Evolutionary conservation across 257 asterid genomes (phyloP).

Genomic region (Przewalskia tangutica): DNA sequence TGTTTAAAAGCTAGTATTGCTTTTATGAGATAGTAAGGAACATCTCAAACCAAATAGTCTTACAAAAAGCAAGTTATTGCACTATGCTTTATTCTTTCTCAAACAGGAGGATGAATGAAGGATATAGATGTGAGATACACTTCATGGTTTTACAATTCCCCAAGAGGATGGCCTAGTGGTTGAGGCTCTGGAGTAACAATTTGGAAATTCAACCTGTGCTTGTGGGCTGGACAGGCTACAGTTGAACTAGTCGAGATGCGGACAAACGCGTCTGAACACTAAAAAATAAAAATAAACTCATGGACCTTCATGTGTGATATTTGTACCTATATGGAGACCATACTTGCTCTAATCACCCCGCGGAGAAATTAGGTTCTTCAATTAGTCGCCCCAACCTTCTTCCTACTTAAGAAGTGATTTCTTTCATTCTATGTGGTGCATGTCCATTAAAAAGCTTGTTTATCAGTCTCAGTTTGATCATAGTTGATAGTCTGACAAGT

Average conservation of each 20-base stretch:
- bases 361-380: not conserved
- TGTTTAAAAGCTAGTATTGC: not conserved
- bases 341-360: not conserved
- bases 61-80: not conserved
- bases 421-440: not conserved
- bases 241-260: not conserved
- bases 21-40: not conserved
- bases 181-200: not conserved
- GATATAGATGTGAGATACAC: not conserved
- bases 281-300: not conserved
- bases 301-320: not conserved
- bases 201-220: not conserved
- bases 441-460: not conserved
- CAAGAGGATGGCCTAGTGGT: not conserved
- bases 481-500: not conserved
- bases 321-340: not conserved
- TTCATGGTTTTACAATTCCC: not conserved
- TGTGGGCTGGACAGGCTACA: not conserved
- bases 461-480: not conserved
- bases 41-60: not conserved
- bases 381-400: not conserved
- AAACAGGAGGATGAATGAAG: not conserved
- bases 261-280: not conserved
- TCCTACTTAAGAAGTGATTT: not conserved
- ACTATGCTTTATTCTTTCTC: not conserved